These are phyloP conservation scores for Peniophora sp. DNA, from an alignment of 1,284 basidiomycete species.

Conservation along the genomic window DNA sequence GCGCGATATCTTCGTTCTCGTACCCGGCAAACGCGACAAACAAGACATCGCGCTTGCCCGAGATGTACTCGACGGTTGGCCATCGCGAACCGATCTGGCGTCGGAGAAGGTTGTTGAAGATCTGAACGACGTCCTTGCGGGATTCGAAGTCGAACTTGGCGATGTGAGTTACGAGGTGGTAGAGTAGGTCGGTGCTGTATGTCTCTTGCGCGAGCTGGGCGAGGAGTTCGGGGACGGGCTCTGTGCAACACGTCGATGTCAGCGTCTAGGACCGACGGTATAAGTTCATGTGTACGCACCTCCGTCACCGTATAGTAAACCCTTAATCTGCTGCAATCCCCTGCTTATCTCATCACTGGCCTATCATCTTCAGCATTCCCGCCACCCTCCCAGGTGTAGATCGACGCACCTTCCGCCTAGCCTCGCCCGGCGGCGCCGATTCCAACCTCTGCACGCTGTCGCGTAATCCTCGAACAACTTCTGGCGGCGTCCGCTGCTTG, in stretches of 20 bases:
- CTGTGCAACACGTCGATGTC: too few species aligned
- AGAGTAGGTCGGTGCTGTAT: too few species aligned
- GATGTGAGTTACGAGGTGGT: too few species aligned
- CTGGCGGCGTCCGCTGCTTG: conserved; percentile 77
- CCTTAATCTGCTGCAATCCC: conserved; percentile 84
- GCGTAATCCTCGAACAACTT: conserved; percentile 72
- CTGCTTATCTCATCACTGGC: conserved; percentile 85
- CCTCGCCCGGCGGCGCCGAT: conserved; percentile 65
- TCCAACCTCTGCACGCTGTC: conserved; percentile 79
- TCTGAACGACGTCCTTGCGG: conserved; percentile 92
- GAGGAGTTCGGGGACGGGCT: too few species aligned
- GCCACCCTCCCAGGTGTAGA: conserved; percentile 2
- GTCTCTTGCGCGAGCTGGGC: too few species aligned
- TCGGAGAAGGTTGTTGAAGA: too few species aligned
- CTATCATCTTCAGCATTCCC: conserved; percentile 41
- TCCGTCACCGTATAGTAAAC: conserved; percentile 80
- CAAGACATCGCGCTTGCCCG: too few species aligned
- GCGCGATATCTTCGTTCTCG: conserved; percentile 87
- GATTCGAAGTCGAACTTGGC: conserved; percentile 88
- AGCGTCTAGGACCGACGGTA: conserved; percentile 1
- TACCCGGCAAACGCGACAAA: conserved; percentile 88
- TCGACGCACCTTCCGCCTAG: conserved; percentile 63
- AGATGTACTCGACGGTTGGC: too few species aligned
- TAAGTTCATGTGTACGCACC: conserved; percentile 36
- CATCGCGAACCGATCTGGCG: too few species aligned